Evolutionary conservation across 2,329 filamentous ascomycete genomes (phyloP).

Genomic region (Coniella vitis): DNA sequence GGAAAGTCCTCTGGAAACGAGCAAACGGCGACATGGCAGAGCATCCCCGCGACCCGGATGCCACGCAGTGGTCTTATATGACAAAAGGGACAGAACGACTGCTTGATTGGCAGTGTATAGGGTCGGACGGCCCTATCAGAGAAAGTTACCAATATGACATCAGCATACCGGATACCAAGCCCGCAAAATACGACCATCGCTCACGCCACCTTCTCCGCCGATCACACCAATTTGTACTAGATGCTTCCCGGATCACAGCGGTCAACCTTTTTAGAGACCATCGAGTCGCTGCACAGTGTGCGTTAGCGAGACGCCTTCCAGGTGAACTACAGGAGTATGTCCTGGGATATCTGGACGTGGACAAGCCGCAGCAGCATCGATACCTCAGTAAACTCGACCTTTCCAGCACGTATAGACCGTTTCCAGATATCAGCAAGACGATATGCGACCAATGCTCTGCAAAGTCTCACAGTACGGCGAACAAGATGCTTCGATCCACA

Average conservation of each 20-base stretch:
- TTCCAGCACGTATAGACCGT: conserved; percentile 1
- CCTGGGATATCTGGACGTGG: not conserved
- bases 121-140: not conserved
- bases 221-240: not conserved
- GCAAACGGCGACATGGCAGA: not conserved
- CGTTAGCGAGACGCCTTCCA: conserved; percentile 2
- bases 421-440: not conserved
- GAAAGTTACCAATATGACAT: not conserved
- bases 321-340: conserved; percentile 6
- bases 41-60: not conserved
- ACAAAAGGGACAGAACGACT: not conserved
- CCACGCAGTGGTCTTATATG: not conserved
- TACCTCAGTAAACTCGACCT: conserved; percentile 7
- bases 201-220: not conserved
- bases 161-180: not conserved
- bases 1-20: not conserved
- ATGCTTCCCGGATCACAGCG: not conserved
- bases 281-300: not conserved
- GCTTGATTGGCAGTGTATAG: not conserved
- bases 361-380: not conserved
- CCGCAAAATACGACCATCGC: not conserved
- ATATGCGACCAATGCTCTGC: not conserved
- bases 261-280: not conserved
- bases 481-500: not conserved
- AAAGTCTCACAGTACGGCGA: not conserved